phyloP scores from a whole-genome alignment of 2,329 filamentous ascomycete species.

The Bipolaris oryzae region DNA sequence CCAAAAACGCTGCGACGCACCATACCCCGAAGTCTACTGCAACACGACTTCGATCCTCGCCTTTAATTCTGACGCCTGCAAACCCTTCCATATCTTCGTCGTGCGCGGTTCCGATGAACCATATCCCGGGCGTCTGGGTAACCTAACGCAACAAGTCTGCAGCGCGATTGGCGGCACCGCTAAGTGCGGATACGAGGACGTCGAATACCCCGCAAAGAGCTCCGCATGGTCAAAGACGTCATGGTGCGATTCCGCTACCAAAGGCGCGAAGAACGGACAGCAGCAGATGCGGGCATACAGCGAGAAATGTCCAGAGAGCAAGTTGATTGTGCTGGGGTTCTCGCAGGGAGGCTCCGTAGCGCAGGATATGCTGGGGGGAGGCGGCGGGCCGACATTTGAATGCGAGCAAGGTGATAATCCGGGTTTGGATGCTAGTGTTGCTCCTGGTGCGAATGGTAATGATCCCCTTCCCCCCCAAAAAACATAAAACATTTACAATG shows the following conservation, averaged over 20 bases:
- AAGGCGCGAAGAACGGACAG: conserved; percentile 31
- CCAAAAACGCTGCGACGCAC: conserved; percentile 34
- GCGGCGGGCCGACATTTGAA: conserved; percentile 32
- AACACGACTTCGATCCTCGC: conserved; percentile 33
- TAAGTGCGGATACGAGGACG: conserved; percentile 34
- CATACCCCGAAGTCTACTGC: conserved; percentile 27
- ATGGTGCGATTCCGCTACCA: conserved; percentile 36
- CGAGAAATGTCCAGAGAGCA: conserved; percentile 35
- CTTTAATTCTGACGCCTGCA: conserved; percentile 30
- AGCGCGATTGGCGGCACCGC: conserved; percentile 19
- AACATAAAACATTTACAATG: no score
- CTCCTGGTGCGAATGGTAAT: conserved; percentile 30
- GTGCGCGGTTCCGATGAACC: conserved; percentile 38
- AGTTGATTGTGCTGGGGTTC: conserved; percentile 35
- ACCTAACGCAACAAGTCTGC: conserved; percentile 32
- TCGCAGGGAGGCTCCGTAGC: conserved; percentile 35
- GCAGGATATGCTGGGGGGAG: conserved; percentile 39
- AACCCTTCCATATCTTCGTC: conserved; percentile 35
- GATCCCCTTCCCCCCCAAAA: no score
- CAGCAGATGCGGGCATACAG: conserved; percentile 33
- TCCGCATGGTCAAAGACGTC: conserved; percentile 29
- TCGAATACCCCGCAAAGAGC: conserved; percentile 38
- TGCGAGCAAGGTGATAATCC: conserved; percentile 32
- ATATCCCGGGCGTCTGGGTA: conserved; percentile 35
- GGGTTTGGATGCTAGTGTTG: conserved; percentile 24